phyloP scores from a whole-genome alignment of 768 basidiomycete genomes.

The Kwoniella dejecticola region DNA sequence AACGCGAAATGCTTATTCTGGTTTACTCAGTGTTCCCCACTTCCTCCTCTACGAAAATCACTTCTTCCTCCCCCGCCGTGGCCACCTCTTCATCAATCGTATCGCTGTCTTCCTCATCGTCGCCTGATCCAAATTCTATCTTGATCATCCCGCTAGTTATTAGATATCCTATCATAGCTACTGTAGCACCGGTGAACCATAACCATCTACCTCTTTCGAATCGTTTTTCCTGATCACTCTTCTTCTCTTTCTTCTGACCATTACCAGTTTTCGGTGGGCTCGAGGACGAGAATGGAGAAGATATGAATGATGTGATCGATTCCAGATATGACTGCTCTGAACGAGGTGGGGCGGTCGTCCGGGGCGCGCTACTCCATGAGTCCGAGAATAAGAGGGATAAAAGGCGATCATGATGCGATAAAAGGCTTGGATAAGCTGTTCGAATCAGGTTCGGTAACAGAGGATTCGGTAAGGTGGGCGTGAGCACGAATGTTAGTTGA shows the following conservation, averaged over 20 bases:
- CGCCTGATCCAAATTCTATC: conserved; percentile 30
- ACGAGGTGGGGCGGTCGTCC: not conserved
- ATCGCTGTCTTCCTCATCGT: conserved; percentile 13
- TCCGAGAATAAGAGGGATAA: conserved; percentile 25
- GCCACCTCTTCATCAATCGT: conserved; percentile 24
- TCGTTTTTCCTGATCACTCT: conserved; percentile 32
- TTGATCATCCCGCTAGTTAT: conserved; percentile 41
- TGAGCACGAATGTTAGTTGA: conserved; percentile 34
- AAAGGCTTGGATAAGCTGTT: conserved; percentile 25
- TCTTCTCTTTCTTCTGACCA: conserved; percentile 16
- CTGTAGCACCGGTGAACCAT: conserved; percentile 44
- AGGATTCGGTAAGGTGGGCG: conserved; percentile 35
- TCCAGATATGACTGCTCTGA: not conserved
- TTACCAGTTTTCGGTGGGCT: not conserved
- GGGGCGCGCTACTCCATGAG: conserved; percentile 8
- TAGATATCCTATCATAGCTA: conserved; percentile 45
- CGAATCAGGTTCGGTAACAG: conserved; percentile 31
- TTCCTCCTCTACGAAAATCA: conserved; percentile 7
- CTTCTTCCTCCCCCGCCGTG: not conserved
- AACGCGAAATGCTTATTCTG: not conserved
- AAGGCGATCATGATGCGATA: conserved; percentile 34
- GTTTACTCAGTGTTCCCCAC: not conserved
- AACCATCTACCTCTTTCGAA: conserved; percentile 44
- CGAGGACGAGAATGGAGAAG: not conserved
- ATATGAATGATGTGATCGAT: conserved; percentile 1